Evolutionary conservation across 345 rosid species (phyloP), one percentile per base, ranked within the genome.

Genomic region (Microcos paniculata): DNA sequence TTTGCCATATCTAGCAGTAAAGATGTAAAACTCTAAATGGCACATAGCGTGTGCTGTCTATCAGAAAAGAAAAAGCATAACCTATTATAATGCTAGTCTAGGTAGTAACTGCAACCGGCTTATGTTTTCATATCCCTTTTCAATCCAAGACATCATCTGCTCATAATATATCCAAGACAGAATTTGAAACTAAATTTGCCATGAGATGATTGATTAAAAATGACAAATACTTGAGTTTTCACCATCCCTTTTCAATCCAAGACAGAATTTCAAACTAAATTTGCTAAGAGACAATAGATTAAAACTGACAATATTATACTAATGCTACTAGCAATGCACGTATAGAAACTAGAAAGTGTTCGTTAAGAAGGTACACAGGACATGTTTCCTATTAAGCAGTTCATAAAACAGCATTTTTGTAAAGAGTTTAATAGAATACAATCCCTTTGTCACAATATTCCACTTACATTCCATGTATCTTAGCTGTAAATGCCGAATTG

Each of bases 381-480:
- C 73, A 52, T 46, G 28, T 68, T 46, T 48, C 40, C 42, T 48
- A 48, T 28, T 16, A 8, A 18, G 4, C 23, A 26, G 46, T 51
- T 35, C 46, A 52, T 51, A 28, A 51, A 70, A 51, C 2, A 51
- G 58, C 28, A 24, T 51, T 51, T 12, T 70, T 70, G 45, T 51
- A 31, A 28, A 12, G 30, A 51, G 46, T 26, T 10, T 33, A 10
- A 31, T n/a, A 51, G 61, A 70, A 70, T 19, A 31, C 31, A 31
- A 30, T 19, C 31, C 6, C 46, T 9, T 31, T 19, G 10, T n/a
- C 76, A 62, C 70, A 56, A 76, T 18, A 26, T 57, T 59, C 31
- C 72, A 83, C 92, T 87, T 81, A 90, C 97, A 88, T 82, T 81
- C 88, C 88, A 35, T 76, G 87, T 7, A 70, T 57, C 56, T 71